Base-by-base conservation (phyloP, 495 filamentous ascomycete genomes). In the Aspergillus nidulans region DNA sequence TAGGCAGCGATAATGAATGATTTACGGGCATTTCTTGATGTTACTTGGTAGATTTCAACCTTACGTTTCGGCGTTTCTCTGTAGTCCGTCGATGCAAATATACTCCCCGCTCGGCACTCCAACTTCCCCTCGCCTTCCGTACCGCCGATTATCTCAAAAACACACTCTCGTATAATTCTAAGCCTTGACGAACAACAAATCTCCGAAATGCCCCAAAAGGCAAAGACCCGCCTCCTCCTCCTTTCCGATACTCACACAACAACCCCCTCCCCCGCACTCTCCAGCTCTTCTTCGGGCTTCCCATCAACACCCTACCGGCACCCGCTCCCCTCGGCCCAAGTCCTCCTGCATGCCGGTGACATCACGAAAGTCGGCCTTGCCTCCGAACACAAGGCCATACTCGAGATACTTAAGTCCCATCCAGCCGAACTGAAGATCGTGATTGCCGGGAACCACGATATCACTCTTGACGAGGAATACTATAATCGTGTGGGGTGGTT, bases 361-460 rank as follows among this genome's bases (percentile, higher is more conserved):
- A 64, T 92, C 20, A 92, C 88, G 8, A 77, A 79, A 52, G 66
- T 80, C 48, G 87, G 87, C 1, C 76, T 77, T 13, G 43, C 79
- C 2, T 45, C 63, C 38, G 81, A 90, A 59, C 84, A 85, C 60
- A 64, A 72, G 13, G 52, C 59, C 6, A 70, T 76, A 8, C 60
- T 91, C 19, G 49, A 70, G 2, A 77, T 88, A 62, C 71, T 94
- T 13, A 63, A 64, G 15, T 58, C 49, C 0, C 78, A 85, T 49
- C 60, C 81, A 6, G 88, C 89, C 0, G 79, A 85, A 18, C 68
- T 91, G 6, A 95, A 92, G 56, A 69, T 95, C 32, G 82, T 92
- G 30, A 90, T 95, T 48, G 82, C 89, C 1, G 89, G 89, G 0
- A 92, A 92, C 65, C 89, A 92, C 68, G 89, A 92, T 63, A 79